Conservation (phyloP, 176 grass and related monocot species). For the Triticum timopheevii region DNA sequence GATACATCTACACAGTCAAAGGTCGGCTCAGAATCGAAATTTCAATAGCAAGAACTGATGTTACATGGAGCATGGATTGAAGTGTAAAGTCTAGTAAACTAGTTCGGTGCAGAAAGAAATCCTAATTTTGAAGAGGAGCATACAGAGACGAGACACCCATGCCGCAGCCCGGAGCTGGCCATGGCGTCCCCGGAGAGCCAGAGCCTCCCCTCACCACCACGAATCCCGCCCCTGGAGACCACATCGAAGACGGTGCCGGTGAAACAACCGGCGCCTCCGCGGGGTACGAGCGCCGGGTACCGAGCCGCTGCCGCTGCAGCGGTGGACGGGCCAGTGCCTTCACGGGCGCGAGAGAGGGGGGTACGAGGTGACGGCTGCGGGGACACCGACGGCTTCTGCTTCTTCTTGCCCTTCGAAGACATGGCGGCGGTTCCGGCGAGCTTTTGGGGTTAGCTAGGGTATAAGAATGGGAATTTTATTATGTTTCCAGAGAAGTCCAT, state of each 20-base stretch:
- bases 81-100: neutral
- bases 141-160: slow-evolving; percentile 75
- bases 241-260: slow-evolving; percentile 38
- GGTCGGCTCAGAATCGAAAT: neutral
- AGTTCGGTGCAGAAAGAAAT: neutral
- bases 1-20: neutral
- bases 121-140: slow-evolving; percentile 5
- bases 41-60: neutral
- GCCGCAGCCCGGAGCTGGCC: slow-evolving; percentile 52
- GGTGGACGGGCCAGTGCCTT: neutral
- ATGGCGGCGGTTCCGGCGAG: slow-evolving; percentile 27
- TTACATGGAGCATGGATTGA: neutral
- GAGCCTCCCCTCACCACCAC: slow-evolving; percentile 37
- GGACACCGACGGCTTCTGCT: slow-evolving; percentile 14
- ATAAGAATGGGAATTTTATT: no score
- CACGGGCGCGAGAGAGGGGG: slow-evolving; percentile 10
- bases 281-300: slow-evolving; percentile 47
- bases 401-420: slow-evolving; percentile 65
- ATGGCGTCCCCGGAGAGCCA: slow-evolving; percentile 71
- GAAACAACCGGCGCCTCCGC: slow-evolving; percentile 41
- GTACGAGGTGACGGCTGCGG: slow-evolving; percentile 37
- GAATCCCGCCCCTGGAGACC: slow-evolving; percentile 23
- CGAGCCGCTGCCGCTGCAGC: slow-evolving; percentile 16
- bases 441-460: no score
- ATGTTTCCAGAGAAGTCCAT: no score